Evolutionary conservation across 176 grass and related monocot genomes (phyloP).

Genomic region (Dactylis glomerata): DNA sequence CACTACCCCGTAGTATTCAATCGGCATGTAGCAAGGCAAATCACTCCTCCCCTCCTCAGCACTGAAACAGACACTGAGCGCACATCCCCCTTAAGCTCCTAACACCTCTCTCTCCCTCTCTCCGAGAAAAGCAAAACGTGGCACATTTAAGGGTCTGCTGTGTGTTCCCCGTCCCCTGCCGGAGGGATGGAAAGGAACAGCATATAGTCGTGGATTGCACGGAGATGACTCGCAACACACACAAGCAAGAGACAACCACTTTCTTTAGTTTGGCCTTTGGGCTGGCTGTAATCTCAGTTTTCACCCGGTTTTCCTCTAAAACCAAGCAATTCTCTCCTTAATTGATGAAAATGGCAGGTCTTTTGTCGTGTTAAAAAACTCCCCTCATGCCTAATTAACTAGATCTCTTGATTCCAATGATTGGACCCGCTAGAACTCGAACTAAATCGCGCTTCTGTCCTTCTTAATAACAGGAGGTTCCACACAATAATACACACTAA

Average conservation of each 20-base stretch:
- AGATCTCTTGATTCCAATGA: neutral
- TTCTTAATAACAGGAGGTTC: slow-evolving; percentile 35
- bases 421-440: neutral
- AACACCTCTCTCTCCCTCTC: neutral
- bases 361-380: neutral
- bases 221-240: neutral
- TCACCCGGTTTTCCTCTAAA: too few relatives aligned
- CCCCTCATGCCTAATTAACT: neutral
- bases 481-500: slow-evolving; percentile 19
- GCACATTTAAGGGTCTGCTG: neutral
- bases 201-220: neutral
- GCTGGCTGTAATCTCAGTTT: too few relatives aligned
- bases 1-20: neutral
- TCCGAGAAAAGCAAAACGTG: neutral
- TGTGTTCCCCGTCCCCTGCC: neutral
- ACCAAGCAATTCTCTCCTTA: too few relatives aligned
- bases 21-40: neutral
- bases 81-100: neutral
- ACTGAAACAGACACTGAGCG: neutral
- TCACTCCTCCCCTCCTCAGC: neutral
- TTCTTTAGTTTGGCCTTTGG: neutral
- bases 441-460: slow-evolving; percentile 2
- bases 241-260: neutral
- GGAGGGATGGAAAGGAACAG: neutral
- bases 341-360: too few relatives aligned